These are phyloP conservation scores for Sphaceloma murrayae DNA, from an alignment of 2,329 filamentous ascomycete genomes.

Conservation along the genomic window DNA sequence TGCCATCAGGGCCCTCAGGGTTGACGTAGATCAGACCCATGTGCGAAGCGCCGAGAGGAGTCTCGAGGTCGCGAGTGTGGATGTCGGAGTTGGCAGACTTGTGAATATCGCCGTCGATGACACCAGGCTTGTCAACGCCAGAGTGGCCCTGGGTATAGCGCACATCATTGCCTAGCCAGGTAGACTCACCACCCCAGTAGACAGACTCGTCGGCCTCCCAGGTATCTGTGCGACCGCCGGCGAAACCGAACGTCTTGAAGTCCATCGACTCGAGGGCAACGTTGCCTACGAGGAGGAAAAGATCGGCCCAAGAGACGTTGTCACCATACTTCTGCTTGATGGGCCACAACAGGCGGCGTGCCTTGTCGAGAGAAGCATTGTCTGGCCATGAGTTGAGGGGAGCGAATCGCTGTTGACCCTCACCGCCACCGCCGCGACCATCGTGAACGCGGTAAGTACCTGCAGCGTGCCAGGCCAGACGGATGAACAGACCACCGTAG, in stretches of 20 bases:
- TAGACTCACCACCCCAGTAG: constrained; percentile 68
- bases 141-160: constrained; percentile 51
- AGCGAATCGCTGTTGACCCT: constrained; percentile 69
- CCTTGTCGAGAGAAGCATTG: constrained; percentile 70
- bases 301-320: constrained; percentile 73
- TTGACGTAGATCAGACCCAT: constrained; percentile 79
- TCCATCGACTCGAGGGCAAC: constrained; percentile 71
- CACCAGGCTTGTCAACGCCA: constrained; percentile 36
- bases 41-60: constrained; percentile 57
- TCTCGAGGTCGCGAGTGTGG: constrained; percentile 55
- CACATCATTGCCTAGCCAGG: constrained; percentile 65
- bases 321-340: constrained; percentile 78
- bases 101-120: constrained; percentile 35
- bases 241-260: constrained; percentile 63
- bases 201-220: constrained; percentile 67
- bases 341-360: constrained; percentile 67
- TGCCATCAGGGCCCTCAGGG: constrained; percentile 65
- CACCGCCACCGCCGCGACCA: constrained; percentile 63
- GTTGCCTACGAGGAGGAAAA: constrained; percentile 62
- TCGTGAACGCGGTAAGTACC: constrained; percentile 69
- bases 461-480: constrained; percentile 72
- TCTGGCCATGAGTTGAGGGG: constrained; percentile 77
- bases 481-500: constrained; percentile 71
- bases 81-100: constrained; percentile 36
- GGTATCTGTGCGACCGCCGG: constrained; percentile 60